Evolutionary conservation across 805 yeast genomes (phyloP), one percentile per base, ranked within the genome.

Genomic region (Candida insectorum): DNA sequence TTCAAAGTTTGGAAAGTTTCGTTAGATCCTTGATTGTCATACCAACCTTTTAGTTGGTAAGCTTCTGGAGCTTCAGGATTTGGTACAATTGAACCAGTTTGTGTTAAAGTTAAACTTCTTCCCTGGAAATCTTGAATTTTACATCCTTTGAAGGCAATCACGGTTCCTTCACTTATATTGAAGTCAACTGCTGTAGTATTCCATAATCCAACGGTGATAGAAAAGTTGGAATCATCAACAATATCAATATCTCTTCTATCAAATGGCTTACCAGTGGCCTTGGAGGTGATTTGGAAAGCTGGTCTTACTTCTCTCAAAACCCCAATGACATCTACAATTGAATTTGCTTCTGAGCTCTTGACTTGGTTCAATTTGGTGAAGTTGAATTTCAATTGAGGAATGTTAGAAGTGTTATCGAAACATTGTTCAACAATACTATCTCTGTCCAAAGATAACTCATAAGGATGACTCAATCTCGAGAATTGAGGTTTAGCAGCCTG

Each of bases 41-140:
- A 93, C 99, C 99, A 93, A 5, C 97, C 97, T 58, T 87, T 86
- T 47, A 93, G 72, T 34, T 77, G 72, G 56, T 79, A 87, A 4
- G 97, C 91, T 56, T 87, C 96, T 13, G 85, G 81, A 15, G 85
- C 74, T 52, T 89, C 96, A 2, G 98, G 98, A 50, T 86, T 85
- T 9, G 85, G 72, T 23, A 79, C 58, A 43, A 93, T 62, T 1
- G 85, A 73, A 14, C 96, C 88, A 8, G 85, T 73, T 40, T 81
- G 86, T 16, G 89, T 79, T 57, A 88, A 73, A 1, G 95, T 81
- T 45, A 93, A 67, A 10, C 85, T 73, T 53, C 91, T 79, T 16
- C 97, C 97, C 39, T 81, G 81, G 56, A 86, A 93, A 54, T 89
- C 97, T 37, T 81, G 79, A 21, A 91, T 85, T 53, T 85, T 81